Conservation (phyloP, 1,139 yeast species). For the Waltiozyma sp. region DNA sequence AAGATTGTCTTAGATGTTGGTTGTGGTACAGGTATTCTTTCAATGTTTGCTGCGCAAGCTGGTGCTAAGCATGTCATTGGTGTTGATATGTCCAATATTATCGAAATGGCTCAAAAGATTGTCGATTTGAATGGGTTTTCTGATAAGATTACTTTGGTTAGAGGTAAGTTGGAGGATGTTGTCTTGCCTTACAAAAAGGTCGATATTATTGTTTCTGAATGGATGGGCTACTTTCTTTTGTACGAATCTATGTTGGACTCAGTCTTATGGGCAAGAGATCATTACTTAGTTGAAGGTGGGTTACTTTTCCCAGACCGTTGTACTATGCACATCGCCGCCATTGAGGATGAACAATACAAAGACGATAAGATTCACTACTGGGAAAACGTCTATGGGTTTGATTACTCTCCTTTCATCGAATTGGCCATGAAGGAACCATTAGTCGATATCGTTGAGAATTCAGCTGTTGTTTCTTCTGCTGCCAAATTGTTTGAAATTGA, state of each 20-base stretch:
- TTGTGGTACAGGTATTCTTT: slow-evolving; percentile 94
- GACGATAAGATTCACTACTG: slow-evolving; percentile 88
- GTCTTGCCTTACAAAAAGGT: slow-evolving; percentile 69
- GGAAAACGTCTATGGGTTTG: slow-evolving; percentile 97
- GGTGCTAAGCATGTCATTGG: slow-evolving; percentile 97
- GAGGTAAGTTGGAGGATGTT: slow-evolving; percentile 94
- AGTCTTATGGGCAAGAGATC: slow-evolving; percentile 88
- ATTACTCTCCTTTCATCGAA: slow-evolving; percentile 63
- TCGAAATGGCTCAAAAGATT: slow-evolving; percentile 86
- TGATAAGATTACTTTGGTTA: slow-evolving; percentile 79
- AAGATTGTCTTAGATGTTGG: slow-evolving; percentile 97
- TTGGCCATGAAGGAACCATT: slow-evolving; percentile 88
- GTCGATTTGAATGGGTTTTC: slow-evolving; percentile 74
- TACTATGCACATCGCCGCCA: slow-evolving; percentile 79
- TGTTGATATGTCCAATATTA: slow-evolving; percentile 94
- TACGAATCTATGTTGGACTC: slow-evolving; percentile 98
- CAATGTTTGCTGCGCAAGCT: slow-evolving; percentile 97
- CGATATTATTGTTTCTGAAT: slow-evolving; percentile 92
- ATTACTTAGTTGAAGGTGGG: slow-evolving; percentile 78
- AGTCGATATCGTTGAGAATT: slow-evolving; percentile 83
- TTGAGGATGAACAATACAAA: slow-evolving; percentile 92
- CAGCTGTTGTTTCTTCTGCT: slow-evolving; percentile 64
- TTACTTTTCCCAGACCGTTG: slow-evolving; percentile 94
- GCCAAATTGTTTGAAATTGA: slow-evolving; percentile 71
- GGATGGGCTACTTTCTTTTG: slow-evolving; percentile 98